These are phyloP conservation scores for Jatropha multifida DNA, from an alignment of 441 rosid species.

Conservation along the genomic window DNA sequence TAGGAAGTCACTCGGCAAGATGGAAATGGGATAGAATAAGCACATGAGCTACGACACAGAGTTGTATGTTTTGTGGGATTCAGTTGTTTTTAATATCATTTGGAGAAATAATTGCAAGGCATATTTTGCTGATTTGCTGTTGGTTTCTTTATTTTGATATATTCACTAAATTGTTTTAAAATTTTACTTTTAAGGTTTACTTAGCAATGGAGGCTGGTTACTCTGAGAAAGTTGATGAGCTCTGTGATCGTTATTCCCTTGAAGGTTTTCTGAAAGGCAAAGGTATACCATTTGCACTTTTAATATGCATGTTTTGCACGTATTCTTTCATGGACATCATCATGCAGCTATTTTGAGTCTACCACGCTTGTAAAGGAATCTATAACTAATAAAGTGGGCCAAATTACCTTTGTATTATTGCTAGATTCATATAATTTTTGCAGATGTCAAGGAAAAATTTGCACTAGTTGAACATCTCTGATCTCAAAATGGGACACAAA, in stretches of 20 bases:
- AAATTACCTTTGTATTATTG: background rate
- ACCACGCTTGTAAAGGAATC: conserved; percentile 8
- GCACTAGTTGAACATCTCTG: background rate
- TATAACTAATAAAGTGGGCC: conserved; percentile 1
- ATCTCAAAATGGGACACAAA: background rate
- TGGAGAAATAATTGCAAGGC: background rate
- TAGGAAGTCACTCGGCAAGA: background rate
- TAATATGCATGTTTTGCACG: background rate
- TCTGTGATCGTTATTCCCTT: conserved; percentile 76
- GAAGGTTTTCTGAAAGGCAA: conserved; percentile 61
- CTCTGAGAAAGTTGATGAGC: conserved; percentile 85
- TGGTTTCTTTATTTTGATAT: background rate
- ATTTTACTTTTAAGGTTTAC: conserved; percentile 55
- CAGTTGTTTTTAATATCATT: background rate
- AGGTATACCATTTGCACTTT: conserved; percentile 40
- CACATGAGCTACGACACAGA: background rate
- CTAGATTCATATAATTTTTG: background rate
- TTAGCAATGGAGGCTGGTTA: conserved; percentile 99
- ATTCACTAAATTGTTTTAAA: background rate
- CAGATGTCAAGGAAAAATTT: background rate
- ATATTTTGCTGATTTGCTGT: background rate
- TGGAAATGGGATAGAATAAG: background rate
- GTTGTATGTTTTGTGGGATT: background rate
- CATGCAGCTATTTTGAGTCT: conserved; percentile 9
- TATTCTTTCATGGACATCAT: conserved; percentile 12